phyloP scores from a whole-genome alignment of 225 moss, liverwort and hornwort genomes.

The Pseudisothecium myosuroides region DNA sequence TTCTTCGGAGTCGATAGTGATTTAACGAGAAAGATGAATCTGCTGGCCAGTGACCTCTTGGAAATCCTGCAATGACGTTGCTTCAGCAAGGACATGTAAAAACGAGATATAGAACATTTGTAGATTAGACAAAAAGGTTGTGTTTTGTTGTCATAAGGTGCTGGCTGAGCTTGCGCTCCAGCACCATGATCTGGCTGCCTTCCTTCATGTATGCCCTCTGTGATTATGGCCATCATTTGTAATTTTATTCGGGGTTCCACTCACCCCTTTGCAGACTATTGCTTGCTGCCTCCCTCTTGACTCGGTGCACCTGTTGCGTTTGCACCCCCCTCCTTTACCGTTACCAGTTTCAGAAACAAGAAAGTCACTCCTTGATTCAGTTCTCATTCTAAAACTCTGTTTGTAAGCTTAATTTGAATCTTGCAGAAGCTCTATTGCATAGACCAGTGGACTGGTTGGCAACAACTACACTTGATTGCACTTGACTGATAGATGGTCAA shows the following conservation, averaged over 20 bases:
- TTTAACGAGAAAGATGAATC: slow-evolving; percentile 41
- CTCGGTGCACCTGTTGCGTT: background rate
- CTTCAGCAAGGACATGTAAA: slow-evolving; percentile 22
- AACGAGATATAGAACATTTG: slow-evolving; percentile 16
- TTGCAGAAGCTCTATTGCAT: background rate
- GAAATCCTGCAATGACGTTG: slow-evolving; percentile 25
- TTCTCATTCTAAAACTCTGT: background rate
- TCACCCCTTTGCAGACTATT: slow-evolving; percentile 8
- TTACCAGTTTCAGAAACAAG: background rate
- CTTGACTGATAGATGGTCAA: background rate
- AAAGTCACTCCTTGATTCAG: background rate
- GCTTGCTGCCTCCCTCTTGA: background rate
- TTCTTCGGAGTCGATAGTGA: slow-evolving; percentile 44
- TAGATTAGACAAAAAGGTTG: slow-evolving; percentile 13
- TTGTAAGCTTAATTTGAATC: background rate
- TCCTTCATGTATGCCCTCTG: background rate
- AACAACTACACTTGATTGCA: background rate
- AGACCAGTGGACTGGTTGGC: background rate
- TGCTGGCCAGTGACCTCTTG: slow-evolving; percentile 25
- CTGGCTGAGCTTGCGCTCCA: slow-evolving; percentile 1
- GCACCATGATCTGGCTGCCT: slow-evolving; percentile 1
- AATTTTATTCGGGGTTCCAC: slow-evolving; percentile 30
- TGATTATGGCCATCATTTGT: slow-evolving; percentile 23
- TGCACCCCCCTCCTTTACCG: background rate
- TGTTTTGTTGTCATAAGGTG: slow-evolving; percentile 17